Conservation (phyloP, 2,329 filamentous ascomycete species). For the Aspergillus sp. region DNA sequence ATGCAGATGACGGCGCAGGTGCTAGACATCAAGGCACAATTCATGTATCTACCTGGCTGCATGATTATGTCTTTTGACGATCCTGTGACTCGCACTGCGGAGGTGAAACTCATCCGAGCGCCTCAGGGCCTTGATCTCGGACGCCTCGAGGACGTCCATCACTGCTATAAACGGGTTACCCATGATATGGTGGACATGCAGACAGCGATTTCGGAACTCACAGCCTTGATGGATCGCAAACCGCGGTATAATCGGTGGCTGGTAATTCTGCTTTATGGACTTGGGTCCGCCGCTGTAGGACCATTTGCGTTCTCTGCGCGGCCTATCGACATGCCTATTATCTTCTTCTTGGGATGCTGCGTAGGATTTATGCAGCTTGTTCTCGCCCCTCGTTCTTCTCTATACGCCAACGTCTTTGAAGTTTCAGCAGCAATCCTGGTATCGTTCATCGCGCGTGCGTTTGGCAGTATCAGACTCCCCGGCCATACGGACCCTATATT, state of each 20-base stretch:
- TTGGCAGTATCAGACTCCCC: conserved; percentile 63
- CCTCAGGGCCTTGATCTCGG: conserved; percentile 47
- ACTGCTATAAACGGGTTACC: conserved; percentile 51
- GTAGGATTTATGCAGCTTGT: conserved; percentile 75
- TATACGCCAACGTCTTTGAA: conserved; percentile 66
- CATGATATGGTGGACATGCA: conserved; percentile 50
- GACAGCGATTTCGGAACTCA: conserved; percentile 47
- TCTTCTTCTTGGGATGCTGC: conserved; percentile 73
- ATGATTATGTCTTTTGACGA: conserved; percentile 92
- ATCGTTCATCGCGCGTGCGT: conserved; percentile 67
- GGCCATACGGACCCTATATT: conserved; percentile 48
- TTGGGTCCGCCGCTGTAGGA: conserved; percentile 73
- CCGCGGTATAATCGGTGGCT: conserved; percentile 57
- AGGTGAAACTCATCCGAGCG: conserved; percentile 48
- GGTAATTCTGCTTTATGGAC: conserved; percentile 68
- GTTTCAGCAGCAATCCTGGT: conserved; percentile 65
- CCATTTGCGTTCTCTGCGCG: conserved; percentile 80
- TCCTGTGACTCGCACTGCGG: conserved; percentile 47
- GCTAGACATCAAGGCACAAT: conserved; percentile 86
- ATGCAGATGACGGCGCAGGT: conserved; percentile 87
- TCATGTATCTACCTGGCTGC: conserved; percentile 86
- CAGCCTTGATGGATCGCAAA: conserved; percentile 58
- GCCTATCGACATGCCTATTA: conserved; percentile 75
- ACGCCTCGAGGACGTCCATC: conserved; percentile 46
- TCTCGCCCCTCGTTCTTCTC: conserved; percentile 71